Evolutionary conservation across 805 yeast species (phyloP).

Genomic region (Geotrichum ghanense): DNA sequence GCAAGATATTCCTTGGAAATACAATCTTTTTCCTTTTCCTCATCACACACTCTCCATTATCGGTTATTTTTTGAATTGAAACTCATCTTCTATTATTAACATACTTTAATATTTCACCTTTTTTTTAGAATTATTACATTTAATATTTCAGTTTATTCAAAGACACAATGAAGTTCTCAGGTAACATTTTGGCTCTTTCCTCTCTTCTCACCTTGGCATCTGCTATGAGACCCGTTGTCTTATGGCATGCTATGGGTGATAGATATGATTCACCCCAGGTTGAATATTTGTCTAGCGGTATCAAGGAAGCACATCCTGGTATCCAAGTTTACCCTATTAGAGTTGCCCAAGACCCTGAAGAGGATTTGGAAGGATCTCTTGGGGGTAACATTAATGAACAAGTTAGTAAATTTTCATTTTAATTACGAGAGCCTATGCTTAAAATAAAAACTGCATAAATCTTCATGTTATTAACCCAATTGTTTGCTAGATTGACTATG

Average conservation of each 20-base stretch:
- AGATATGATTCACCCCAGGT: conserved; percentile 52
- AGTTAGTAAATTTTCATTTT: conserved; percentile 23
- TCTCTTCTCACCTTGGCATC: not conserved
- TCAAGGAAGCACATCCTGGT: conserved; percentile 27
- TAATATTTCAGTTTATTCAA: too few species aligned
- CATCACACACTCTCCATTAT: too few species aligned
- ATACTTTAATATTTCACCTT: too few species aligned
- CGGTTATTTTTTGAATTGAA: too few species aligned
- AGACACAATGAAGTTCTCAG: not conserved
- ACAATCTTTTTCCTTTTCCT: too few species aligned
- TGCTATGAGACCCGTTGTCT: conserved; percentile 37
- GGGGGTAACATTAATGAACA: conserved; percentile 51
- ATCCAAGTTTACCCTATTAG: conserved; percentile 42
- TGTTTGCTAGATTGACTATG: conserved; percentile 17
- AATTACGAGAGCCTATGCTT: not conserved
- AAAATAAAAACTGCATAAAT: not conserved
- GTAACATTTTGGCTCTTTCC: not conserved
- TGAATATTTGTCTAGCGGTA: conserved; percentile 32
- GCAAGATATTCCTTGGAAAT: too few species aligned
- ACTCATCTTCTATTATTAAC: too few species aligned
- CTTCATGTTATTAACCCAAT: not conserved
- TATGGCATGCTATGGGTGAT: conserved; percentile 86
- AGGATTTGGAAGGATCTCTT: conserved; percentile 45
- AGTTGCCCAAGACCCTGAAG: conserved; percentile 36
- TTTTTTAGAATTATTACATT: too few species aligned